phyloP scores from a whole-genome alignment of 2,329 filamentous ascomycete species.

The Diaporthe nobilis region DNA sequence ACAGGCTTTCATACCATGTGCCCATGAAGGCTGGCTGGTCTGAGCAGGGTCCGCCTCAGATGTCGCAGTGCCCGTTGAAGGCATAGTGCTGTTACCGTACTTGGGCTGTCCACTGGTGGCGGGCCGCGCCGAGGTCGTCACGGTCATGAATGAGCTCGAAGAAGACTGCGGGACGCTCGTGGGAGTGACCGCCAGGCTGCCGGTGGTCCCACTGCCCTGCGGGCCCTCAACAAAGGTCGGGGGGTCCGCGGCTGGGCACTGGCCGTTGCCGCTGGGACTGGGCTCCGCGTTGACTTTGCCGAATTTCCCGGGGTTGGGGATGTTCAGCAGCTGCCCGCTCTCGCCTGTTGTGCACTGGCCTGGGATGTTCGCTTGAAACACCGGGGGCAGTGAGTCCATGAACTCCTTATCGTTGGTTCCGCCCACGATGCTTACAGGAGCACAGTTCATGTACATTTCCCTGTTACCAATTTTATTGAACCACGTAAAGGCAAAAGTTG shows the following conservation, averaged over 20 bases:
- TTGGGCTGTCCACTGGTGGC: neutral
- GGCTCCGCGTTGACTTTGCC: slow-evolving; percentile 20
- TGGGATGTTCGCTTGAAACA: slow-evolving; percentile 73
- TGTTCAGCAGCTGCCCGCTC: slow-evolving; percentile 60
- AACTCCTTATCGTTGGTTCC: slow-evolving; percentile 50
- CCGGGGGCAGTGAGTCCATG: slow-evolving; percentile 61
- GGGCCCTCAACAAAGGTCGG: neutral
- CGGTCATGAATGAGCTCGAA: neutral
- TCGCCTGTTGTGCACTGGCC: slow-evolving; percentile 59
- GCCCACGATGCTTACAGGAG: slow-evolving; percentile 65
- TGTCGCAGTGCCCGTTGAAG: neutral
- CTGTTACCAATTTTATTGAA: slow-evolving; percentile 73
- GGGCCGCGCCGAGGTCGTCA: neutral
- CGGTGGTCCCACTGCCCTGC: neutral
- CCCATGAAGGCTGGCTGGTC: neutral
- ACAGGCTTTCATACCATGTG: neutral
- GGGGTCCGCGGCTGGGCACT: neutral
- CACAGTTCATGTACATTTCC: slow-evolving; percentile 80
- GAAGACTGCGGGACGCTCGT: neutral
- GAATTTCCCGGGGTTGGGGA: slow-evolving; percentile 67
- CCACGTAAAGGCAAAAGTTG: slow-evolving; percentile 73
- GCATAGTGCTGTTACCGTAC: neutral
- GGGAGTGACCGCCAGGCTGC: neutral
- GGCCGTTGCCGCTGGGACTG: neutral
- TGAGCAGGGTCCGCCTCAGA: neutral